These are phyloP conservation scores for apple (Malus domestica) DNA, from an alignment of 306 rosid species.

Conservation along the genomic window ASM211411v1 NC_041803.1:10289001-10289500, in stretches of 20 bases:
- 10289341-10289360: constrained; percentile 43
- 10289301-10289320: constrained; percentile 57
- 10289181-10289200: too few species aligned
- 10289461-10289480: constrained; percentile 30
- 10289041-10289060: too few species aligned
- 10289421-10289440: constrained; percentile 49
- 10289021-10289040: too few species aligned
- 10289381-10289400: constrained; percentile 57
- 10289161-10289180: too few species aligned
- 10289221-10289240: background rate
- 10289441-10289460: constrained; percentile 48
- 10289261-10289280: constrained; percentile 36
- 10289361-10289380: constrained; percentile 31
- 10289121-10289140: too few species aligned
- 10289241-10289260: background rate
- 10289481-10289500: constrained; percentile 30
- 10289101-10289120: too few species aligned
- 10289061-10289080: too few species aligned
- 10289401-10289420: constrained; percentile 62
- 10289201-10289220: background rate
- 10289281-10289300: constrained; percentile 62
- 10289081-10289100: too few species aligned
- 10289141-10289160: too few species aligned
- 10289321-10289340: constrained; percentile 60
- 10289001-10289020: too few species aligned